A percentile compares a stretch with the other conserved stretches of the same genome.
These are phyloP conservation scores for Tuber brumale DNA, from an alignment of 495 filamentous ascomycete species.

Conservation along the genomic window DNA sequence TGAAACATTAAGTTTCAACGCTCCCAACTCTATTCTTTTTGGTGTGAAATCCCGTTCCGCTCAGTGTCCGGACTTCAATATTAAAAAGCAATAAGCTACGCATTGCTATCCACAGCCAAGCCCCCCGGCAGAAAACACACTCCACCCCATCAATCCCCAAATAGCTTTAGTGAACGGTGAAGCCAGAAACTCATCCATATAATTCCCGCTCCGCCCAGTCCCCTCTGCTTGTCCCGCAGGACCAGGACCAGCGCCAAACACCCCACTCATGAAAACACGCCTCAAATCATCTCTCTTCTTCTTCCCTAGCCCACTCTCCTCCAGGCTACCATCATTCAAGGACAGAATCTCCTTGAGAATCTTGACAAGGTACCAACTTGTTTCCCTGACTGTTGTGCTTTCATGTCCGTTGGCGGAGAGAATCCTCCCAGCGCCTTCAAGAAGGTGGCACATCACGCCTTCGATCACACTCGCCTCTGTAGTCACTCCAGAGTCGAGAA, in stretches of 20 bases:
- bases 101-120: neutral
- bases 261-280: slow-evolving; percentile 10
- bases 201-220: neutral
- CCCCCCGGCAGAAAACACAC: neutral
- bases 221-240: neutral
- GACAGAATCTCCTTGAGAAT: slow-evolving; percentile 21
- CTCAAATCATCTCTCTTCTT: slow-evolving; percentile 21
- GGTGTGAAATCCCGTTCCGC: neutral
- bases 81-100: neutral
- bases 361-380: slow-evolving; percentile 35
- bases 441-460: slow-evolving; percentile 17
- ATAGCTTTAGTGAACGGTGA: neutral
- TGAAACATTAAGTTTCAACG: neutral
- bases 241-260: slow-evolving; percentile 11
- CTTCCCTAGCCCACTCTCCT: slow-evolving; percentile 8
- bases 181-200: neutral
- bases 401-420: slow-evolving; percentile 8
- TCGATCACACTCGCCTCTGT: slow-evolving; percentile 30
- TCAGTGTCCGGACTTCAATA: neutral
- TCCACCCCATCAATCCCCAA: slow-evolving; percentile 2
- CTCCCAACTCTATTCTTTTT: neutral
- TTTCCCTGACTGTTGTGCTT: slow-evolving; percentile 16
- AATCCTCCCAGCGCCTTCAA: slow-evolving; percentile 13
- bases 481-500: neutral
- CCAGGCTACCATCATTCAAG: neutral